Conservation (phyloP, 306 rosid species). For the Casuarina cunninghamiana region DNA sequence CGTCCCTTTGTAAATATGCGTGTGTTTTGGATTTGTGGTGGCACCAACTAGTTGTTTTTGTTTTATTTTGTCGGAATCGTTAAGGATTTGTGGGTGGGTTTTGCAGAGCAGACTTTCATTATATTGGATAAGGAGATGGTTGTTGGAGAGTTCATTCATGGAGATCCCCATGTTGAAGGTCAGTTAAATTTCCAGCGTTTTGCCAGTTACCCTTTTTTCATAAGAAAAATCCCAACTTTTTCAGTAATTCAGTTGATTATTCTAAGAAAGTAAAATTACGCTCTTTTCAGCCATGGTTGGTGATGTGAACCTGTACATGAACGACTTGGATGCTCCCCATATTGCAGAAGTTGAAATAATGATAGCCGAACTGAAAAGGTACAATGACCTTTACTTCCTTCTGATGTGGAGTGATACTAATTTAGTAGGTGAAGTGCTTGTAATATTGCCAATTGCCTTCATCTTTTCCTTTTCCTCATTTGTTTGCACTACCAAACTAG, state of each 20-base stretch:
- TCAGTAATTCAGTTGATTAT: background rate
- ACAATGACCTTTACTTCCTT: constrained; percentile 26
- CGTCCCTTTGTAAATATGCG: background rate
- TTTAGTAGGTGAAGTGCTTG: constrained; percentile 19
- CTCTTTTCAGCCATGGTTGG: constrained; percentile 79
- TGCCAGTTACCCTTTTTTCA: constrained; percentile 8
- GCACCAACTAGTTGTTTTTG: background rate
- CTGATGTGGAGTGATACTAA: constrained; percentile 7
- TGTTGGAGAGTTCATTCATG: constrained; percentile 62
- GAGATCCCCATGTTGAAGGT: constrained; percentile 79
- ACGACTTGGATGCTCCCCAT: constrained; percentile 67
- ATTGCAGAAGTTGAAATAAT: constrained; percentile 87
- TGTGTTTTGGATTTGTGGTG: background rate
- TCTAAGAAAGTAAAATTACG: constrained; percentile 23
- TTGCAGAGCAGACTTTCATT: constrained; percentile 81
- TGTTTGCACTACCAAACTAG: background rate
- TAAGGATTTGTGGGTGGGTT: constrained; percentile 22
- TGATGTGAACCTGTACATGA: constrained; percentile 92
- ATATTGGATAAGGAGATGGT: constrained; percentile 68
- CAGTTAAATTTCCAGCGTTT: background rate
- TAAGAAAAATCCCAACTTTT: background rate
- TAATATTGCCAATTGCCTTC: background rate
- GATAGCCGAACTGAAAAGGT: constrained; percentile 90
- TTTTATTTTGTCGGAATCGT: background rate
- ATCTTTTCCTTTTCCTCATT: background rate